These are phyloP conservation scores for Kwoniella bestiolae DNA, from an alignment of 768 basidiomycete species.

Conservation along the genomic window DNA sequence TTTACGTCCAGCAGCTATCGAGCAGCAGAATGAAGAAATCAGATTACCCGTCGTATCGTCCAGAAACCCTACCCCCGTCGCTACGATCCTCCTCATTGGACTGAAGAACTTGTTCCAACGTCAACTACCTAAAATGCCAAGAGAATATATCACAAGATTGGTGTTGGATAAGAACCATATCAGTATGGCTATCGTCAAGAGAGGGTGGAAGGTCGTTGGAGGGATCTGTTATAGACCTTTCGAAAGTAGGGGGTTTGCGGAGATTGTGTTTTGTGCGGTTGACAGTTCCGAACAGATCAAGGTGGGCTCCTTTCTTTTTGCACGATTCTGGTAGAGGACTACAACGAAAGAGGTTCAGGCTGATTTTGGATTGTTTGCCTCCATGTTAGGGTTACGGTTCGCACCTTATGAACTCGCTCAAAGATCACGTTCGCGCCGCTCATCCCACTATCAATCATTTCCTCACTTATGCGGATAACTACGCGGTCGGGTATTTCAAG, in stretches of 20 bases:
- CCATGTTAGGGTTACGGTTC: slow-evolving; percentile 84
- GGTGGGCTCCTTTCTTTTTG: slow-evolving; percentile 61
- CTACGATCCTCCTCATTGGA: slow-evolving; percentile 85
- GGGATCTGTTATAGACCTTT: slow-evolving; percentile 98
- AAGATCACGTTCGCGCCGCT: slow-evolving; percentile 80
- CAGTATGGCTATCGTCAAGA: slow-evolving; percentile 89
- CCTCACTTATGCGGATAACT: slow-evolving; percentile 98
- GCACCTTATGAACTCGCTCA: slow-evolving; percentile 98
- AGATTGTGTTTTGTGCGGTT: slow-evolving; percentile 98
- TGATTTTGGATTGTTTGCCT: not conserved
- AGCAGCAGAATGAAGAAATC: slow-evolving; percentile 81
- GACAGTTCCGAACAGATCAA: slow-evolving; percentile 96
- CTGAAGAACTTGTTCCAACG: slow-evolving; percentile 96
- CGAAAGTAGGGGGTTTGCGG: slow-evolving; percentile 89
- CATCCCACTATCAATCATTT: slow-evolving; percentile 92
- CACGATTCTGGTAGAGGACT: too few species aligned
- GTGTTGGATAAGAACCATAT: slow-evolving; percentile 94
- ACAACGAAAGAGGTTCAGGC: too few species aligned
- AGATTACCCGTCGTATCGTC: slow-evolving; percentile 82
- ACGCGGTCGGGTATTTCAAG: slow-evolving; percentile 97
- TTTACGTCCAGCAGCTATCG: slow-evolving; percentile 78
- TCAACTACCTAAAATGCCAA: slow-evolving; percentile 97
- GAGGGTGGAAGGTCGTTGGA: slow-evolving; percentile 92
- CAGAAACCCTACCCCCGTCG: slow-evolving; percentile 70
- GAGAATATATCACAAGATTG: slow-evolving; percentile 95